Conservation (phyloP, 2,329 filamentous ascomycete species). For the Fusarium nodosum region DNA sequence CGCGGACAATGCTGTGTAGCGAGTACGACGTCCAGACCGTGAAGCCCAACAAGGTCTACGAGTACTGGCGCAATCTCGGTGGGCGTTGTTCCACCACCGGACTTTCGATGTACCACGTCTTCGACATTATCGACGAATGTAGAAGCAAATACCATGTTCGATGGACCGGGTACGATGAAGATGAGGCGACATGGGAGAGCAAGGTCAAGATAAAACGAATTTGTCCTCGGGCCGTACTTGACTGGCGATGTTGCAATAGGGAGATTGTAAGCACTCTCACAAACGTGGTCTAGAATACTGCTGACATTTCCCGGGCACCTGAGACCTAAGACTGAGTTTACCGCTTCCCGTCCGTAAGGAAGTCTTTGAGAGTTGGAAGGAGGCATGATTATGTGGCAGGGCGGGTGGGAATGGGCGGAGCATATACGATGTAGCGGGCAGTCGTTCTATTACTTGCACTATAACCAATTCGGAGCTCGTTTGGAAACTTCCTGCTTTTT, state of each 20-base stretch:
- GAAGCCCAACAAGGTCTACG: not conserved
- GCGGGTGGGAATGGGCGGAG: not conserved
- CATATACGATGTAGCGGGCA: fast-evolving
- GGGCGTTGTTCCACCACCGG: not conserved
- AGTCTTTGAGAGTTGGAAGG: not conserved
- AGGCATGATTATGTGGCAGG: not conserved
- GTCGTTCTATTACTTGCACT: not conserved
- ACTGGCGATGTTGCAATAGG: not conserved
- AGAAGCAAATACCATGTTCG: not conserved
- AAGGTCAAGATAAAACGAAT: not conserved
- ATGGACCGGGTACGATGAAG: not conserved
- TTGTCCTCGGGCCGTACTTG: not conserved
- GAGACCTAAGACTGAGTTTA: too few relatives aligned
- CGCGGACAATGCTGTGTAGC: not conserved
- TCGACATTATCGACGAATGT: not conserved
- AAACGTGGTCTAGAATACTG: too few relatives aligned
- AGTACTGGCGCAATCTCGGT: not conserved
- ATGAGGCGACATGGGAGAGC: not conserved
- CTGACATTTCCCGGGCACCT: not conserved
- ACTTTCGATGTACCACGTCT: not conserved
- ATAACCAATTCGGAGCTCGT: fast-evolving
- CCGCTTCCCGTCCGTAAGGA: not conserved
- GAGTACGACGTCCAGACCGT: not conserved
- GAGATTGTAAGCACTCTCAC: too few relatives aligned
- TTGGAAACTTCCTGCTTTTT: not conserved